Evolutionary conservation across 169 alveolate species (phyloP).

Genomic region (Cryptosporidium tyzzeri): DNA sequence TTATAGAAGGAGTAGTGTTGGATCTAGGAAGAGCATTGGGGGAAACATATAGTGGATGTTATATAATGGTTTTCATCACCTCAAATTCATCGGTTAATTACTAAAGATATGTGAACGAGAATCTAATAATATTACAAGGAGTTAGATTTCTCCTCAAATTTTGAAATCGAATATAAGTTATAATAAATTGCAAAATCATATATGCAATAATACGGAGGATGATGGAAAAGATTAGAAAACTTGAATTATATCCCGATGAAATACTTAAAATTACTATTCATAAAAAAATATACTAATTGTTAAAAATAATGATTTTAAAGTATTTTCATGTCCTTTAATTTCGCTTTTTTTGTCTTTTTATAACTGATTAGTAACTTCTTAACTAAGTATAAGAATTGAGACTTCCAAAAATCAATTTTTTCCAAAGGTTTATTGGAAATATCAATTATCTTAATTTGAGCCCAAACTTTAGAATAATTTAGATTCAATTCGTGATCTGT

Average conservation of each 20-base stretch:
- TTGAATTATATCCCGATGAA: not conserved
- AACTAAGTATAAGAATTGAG: conserved; percentile 11
- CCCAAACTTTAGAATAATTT: not conserved
- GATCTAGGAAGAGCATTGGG: conserved; percentile 45
- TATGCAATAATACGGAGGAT: not conserved
- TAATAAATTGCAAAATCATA: not conserved
- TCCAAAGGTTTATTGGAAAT: conserved; percentile 39
- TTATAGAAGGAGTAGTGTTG: conserved; percentile 15
- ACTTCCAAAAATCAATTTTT: conserved; percentile 21
- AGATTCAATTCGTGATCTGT: not conserved
- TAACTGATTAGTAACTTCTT: not conserved
- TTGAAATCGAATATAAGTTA: conserved; percentile 2
- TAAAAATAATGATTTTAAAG: conserved; percentile 1
- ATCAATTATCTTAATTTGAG: conserved; percentile 27
- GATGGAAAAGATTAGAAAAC: not conserved
- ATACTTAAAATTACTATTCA: not conserved
- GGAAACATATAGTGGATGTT: not conserved
- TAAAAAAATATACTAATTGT: not conserved
- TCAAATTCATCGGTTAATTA: not conserved
- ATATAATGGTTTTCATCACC: not conserved
- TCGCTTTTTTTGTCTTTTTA: not conserved
- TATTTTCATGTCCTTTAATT: not conserved
- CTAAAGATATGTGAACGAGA: not conserved
- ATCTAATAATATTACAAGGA: not conserved
- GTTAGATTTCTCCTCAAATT: not conserved